Evolutionary conservation across 441 rosid genomes (phyloP).

Genomic region (Populus hybrid): DNA sequence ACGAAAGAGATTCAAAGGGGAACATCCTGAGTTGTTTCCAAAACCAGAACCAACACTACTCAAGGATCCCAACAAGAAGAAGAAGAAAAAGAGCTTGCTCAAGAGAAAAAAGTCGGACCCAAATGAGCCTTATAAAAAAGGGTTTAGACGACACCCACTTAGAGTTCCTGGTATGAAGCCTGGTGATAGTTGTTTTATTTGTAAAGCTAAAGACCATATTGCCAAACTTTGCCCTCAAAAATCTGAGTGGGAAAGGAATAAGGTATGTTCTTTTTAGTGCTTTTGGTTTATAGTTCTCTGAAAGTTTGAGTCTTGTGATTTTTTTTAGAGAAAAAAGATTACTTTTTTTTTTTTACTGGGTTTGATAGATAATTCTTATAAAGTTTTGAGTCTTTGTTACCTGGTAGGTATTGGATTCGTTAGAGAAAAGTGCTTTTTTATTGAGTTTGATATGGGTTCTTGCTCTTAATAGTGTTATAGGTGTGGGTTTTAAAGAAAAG

Average conservation of each 20-base stretch:
- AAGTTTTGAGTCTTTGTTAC: too few species aligned
- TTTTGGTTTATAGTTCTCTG: neutral
- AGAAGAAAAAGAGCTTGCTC: constrained; percentile 47
- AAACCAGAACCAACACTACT: constrained; percentile 68
- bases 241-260: constrained; percentile 82
- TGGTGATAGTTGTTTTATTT: constrained; percentile 87
- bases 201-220: constrained; percentile 72
- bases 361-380: too few species aligned
- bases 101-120: constrained; percentile 52
- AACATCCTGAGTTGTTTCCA: too few species aligned
- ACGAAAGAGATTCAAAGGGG: constrained; percentile 59
- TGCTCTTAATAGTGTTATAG: neutral
- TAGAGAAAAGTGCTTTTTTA: neutral
- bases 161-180: constrained; percentile 94
- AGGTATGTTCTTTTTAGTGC: constrained; percentile 41
- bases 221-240: constrained; percentile 85
- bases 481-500: neutral
- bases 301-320: too few species aligned
- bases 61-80: constrained; percentile 61
- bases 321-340: too few species aligned
- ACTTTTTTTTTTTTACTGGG: too few species aligned
- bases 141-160: constrained; percentile 70
- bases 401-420: neutral
- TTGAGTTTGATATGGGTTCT: neutral
- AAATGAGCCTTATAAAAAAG: constrained; percentile 29